These are phyloP conservation scores for Podosphaera fusca DNA, from an alignment of 2,329 filamentous ascomycete species.

Conservation along the genomic window DNA sequence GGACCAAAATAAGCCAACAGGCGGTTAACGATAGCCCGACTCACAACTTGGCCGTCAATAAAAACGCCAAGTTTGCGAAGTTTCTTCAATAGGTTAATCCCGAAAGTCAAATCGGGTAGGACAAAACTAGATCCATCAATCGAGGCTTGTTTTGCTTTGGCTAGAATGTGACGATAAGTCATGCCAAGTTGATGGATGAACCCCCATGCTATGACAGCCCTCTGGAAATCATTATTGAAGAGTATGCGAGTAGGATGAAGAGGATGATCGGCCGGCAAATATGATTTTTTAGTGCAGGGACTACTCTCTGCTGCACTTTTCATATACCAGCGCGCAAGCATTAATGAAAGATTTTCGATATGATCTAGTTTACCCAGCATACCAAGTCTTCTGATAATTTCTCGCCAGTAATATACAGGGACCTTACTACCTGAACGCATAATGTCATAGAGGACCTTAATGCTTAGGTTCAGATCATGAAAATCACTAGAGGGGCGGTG, in stretches of 20 bases:
- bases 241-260: slow-evolving; percentile 18
- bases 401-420: slow-evolving; percentile 26
- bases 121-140: not conserved
- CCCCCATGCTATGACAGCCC: slow-evolving; percentile 25
- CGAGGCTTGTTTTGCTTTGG: not conserved
- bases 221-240: slow-evolving; percentile 22
- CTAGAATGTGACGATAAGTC: not conserved
- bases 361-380: slow-evolving; percentile 29
- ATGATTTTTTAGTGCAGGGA: not conserved
- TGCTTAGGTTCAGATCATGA: slow-evolving; percentile 17
- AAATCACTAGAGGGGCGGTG: slow-evolving; percentile 5
- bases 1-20: slow-evolving; percentile 1
- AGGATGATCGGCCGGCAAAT: slow-evolving; percentile 7
- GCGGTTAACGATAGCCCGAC: slow-evolving; percentile 1
- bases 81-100: slow-evolving; percentile 11
- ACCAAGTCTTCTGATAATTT: slow-evolving; percentile 34
- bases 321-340: slow-evolving; percentile 21
- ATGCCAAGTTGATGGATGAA: slow-evolving; percentile 16
- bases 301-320: not conserved
- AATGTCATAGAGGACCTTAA: slow-evolving; percentile 23
- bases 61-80: slow-evolving; percentile 8
- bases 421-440: slow-evolving; percentile 22
- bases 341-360: slow-evolving; percentile 27
- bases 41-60: slow-evolving; percentile 5
- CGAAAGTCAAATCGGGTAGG: slow-evolving; percentile 6